phyloP scores from a whole-genome alignment of 768 basidiomycete species.

The Xanthoconium purpureum region DNA sequence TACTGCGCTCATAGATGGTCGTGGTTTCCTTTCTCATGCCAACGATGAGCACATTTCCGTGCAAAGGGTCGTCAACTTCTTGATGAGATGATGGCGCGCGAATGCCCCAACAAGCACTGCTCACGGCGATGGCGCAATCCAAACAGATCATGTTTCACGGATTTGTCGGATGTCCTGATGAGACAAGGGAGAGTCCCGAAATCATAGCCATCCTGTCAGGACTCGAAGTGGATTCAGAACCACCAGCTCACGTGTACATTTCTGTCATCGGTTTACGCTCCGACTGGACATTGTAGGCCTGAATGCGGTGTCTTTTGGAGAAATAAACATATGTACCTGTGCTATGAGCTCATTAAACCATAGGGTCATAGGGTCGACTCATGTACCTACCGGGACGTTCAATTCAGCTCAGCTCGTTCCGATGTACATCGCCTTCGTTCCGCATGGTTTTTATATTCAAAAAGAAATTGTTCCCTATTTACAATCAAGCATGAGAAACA shows the following conservation, averaged over 20 bases:
- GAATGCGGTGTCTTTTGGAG: neutral
- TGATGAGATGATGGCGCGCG: neutral
- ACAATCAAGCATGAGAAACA: slow-evolving; percentile 18
- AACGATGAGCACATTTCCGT: neutral
- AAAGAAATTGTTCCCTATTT: slow-evolving; percentile 20
- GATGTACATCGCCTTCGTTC: neutral
- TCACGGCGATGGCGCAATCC: neutral
- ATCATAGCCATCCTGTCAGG: neutral
- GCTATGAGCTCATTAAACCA: too few relatives aligned
- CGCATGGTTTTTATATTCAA: neutral
- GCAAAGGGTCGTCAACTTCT: neutral
- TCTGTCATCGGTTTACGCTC: slow-evolving; percentile 2
- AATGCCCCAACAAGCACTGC: neutral
- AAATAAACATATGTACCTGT: too few relatives aligned
- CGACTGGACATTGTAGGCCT: neutral
- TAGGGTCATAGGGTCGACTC: too few relatives aligned
- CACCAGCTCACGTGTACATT: neutral
- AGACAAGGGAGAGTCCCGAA: slow-evolving; percentile 2
- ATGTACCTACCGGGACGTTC: too few relatives aligned
- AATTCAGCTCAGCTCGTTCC: neutral
- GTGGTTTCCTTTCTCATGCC: neutral
- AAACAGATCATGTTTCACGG: neutral
- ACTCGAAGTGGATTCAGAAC: neutral
- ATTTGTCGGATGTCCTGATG: slow-evolving; percentile 5
- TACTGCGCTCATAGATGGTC: neutral